Evolutionary conservation across 2,329 filamentous ascomycete species (phyloP).

Genomic region (Talaromyces sp.): DNA sequence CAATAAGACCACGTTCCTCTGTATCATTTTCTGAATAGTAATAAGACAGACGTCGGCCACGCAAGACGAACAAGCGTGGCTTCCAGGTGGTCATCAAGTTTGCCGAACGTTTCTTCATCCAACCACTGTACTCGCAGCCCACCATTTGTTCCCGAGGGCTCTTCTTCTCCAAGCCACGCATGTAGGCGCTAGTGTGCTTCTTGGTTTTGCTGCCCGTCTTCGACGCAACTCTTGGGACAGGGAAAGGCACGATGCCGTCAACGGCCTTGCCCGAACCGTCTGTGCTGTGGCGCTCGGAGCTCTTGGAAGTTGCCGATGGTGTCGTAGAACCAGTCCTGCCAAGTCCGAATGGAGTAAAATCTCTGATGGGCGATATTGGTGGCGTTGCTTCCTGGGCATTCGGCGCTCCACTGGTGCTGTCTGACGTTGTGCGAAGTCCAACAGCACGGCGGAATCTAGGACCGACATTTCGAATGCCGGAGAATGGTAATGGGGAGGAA

Average conservation of each 20-base stretch:
- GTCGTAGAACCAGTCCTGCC: constrained; percentile 72
- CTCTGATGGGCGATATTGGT: constrained; percentile 47
- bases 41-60: constrained; percentile 85
- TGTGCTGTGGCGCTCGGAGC: constrained; percentile 75
- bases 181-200: constrained; percentile 93
- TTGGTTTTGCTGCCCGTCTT: constrained; percentile 65
- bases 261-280: constrained; percentile 54
- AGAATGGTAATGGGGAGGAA: constrained; percentile 47
- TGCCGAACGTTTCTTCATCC: constrained; percentile 99
- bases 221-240: constrained; percentile 50
- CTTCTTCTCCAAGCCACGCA: constrained; percentile 77
- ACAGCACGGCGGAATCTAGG: constrained; percentile 58
- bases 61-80: constrained; percentile 88
- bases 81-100: constrained; percentile 98
- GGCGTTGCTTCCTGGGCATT: constrained; percentile 48
- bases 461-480: constrained; percentile 56
- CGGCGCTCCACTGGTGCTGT: constrained; percentile 52
- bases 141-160: constrained; percentile 77
- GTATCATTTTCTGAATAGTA: constrained; percentile 93
- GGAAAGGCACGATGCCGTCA: constrained; percentile 48
- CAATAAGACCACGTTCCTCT: constrained; percentile 91
- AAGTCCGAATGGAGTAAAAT: constrained; percentile 62
- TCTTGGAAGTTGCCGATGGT: constrained; percentile 61
- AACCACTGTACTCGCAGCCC: constrained; percentile 88
- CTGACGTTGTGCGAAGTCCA: constrained; percentile 81